Conservation (phyloP, 768 basidiomycete genomes). For the Exsudoporus frostii region DNA sequence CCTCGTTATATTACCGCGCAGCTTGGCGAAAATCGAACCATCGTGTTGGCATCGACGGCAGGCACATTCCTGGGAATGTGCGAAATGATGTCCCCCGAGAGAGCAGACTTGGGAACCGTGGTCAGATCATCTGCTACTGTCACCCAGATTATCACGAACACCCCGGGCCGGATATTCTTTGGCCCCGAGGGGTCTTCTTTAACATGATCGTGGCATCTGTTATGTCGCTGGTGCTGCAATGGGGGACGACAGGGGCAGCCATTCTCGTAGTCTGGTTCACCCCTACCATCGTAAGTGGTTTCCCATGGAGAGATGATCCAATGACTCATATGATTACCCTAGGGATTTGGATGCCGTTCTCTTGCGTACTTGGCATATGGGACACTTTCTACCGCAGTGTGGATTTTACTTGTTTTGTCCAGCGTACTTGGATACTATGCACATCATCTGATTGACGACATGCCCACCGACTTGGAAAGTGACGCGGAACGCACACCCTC, state of each 20-base stretch:
- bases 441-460: constrained; percentile 1
- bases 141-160: not conserved
- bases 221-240: constrained; percentile 31
- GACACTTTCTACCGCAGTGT: constrained; percentile 25
- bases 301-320: not conserved
- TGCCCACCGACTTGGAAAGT: not conserved
- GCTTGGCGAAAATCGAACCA: constrained; percentile 8
- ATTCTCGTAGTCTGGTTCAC: constrained; percentile 28
- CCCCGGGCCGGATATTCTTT: not conserved
- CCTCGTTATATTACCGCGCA: constrained; percentile 16
- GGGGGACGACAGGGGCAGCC: constrained; percentile 31
- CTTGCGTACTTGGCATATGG: constrained; percentile 31
- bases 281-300: constrained; percentile 26
- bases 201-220: constrained; percentile 32
- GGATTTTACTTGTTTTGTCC: constrained; percentile 30
- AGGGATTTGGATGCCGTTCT: constrained; percentile 36
- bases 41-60: constrained; percentile 2
- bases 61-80: not conserved
- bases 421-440: constrained; percentile 25
- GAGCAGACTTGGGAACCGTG: constrained; percentile 17
- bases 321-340: not conserved
- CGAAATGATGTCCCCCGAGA: constrained; percentile 1
- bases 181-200: constrained; percentile 23
- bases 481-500: not conserved
- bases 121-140: constrained; percentile 24